Percentiles rank a stretch among this genome's conserved stretches.
Conservation (phyloP, 805 yeast genomes). For the Wickerhamiella occidentalis region DNA sequence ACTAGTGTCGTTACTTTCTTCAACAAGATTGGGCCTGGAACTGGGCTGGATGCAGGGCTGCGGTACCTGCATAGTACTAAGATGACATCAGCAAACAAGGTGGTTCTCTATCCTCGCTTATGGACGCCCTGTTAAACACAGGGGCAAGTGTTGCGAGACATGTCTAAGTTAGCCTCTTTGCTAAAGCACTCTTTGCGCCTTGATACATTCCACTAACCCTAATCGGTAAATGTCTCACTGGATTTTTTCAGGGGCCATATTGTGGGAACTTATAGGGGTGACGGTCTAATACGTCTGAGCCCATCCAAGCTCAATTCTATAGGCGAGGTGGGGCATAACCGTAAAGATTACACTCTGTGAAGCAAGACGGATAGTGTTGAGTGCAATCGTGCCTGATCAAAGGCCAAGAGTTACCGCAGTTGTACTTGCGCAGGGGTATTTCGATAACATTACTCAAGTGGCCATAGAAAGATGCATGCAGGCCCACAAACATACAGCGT, state of each 20-base stretch:
- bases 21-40: too few relatives aligned
- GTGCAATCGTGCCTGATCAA: too few relatives aligned
- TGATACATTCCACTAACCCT: neutral
- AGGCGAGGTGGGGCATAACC: neutral
- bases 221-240: neutral
- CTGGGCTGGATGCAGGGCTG: constrained; percentile 1
- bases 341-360: too few relatives aligned
- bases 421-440: neutral
- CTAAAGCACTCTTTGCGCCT: too few relatives aligned
- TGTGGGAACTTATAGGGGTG: too few relatives aligned
- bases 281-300: too few relatives aligned
- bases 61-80: neutral
- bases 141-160: neutral
- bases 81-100: neutral
- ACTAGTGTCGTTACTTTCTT: neutral
- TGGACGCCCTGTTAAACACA: neutral
- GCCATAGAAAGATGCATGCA: neutral
- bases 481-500: neutral
- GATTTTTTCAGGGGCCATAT: neutral
- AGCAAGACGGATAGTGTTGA: too few relatives aligned
- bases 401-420: neutral
- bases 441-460: neutral
- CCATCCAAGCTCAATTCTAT: too few relatives aligned
- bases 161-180: neutral
- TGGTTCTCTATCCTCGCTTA: neutral